Evolutionary conservation across 139 green algal species (phyloP), one percentile per base, ranked within the genome.

Genomic region (Chlorella sp.): DNA sequence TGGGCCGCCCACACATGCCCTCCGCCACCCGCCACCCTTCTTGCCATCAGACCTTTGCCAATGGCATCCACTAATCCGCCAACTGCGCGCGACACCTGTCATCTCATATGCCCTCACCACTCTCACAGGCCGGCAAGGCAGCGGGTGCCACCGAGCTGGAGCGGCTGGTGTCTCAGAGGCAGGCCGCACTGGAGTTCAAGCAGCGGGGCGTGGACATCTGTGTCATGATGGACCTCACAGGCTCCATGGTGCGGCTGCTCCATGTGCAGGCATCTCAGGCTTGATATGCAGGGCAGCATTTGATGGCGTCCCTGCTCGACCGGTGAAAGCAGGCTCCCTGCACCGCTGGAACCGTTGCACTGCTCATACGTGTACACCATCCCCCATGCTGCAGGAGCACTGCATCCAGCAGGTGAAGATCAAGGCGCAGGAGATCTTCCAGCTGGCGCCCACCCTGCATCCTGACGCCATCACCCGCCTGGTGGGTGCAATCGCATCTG

Each of bases 371-470:
- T 8, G 8, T 54, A 11, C 46, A 58, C 34, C 76, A 34, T 9
- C 44, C 2, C 54, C 28, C 64, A 11, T 22, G 1, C 51, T 75
- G 64, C 83, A 87, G 83, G 32, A 9, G 19, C 24, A 38, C 43
- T 83, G 60, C 62, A 60, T 79, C 5, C 48, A 79, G 38, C 62
- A 43, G 22, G 72, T 80, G 24, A 87, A 87, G 43, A 13, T 22
- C 34, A 87, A 87, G 60, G 83, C 73, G 30, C 67, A 51, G 41
- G 83, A 87, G 36, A 87, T 87, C 36, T 62, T 83, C 43, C 11
- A 48, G 6, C n/a, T 73, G 46, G 83, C 83, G 4, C 60, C 44
- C n/a, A 43, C 17, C 11, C 13, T 79, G 30, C 64, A 83, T 60
- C 58, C 68, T 24, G 73, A 78, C 13, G 74, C 83, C 65, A 74